A percentile compares a stretch with the other conserved stretches of the same genome.
Evolutionary conservation across 768 basidiomycete species (phyloP).

Genomic region (Macrolepiota fuliginosa): DNA sequence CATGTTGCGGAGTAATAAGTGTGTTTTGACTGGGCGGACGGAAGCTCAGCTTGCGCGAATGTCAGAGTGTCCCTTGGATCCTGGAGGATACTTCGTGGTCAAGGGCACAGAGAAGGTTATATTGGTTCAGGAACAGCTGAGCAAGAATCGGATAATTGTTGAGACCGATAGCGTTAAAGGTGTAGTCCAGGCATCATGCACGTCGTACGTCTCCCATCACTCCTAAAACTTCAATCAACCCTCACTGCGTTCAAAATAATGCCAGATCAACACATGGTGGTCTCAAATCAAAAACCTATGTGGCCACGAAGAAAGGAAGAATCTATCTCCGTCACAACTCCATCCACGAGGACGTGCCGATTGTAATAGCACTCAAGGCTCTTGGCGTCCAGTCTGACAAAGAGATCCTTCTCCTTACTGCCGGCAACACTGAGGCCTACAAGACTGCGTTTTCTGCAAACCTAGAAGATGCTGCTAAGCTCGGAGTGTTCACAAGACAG

Average conservation of each 20-base stretch:
- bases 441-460: constrained; percentile 85
- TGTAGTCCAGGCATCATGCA: constrained; percentile 91
- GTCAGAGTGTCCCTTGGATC: constrained; percentile 97
- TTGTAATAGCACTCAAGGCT: constrained; percentile 94
- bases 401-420: constrained; percentile 92
- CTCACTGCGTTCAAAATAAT: constrained; percentile 13
- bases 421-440: constrained; percentile 88
- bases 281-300: constrained; percentile 96
- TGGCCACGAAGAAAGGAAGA: constrained; percentile 90
- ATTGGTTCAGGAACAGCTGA: constrained; percentile 96
- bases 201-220: constrained; percentile 63
- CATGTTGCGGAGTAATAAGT: constrained; percentile 96
- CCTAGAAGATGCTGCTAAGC: constrained; percentile 90
- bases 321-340: constrained; percentile 98
- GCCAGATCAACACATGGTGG: constrained; percentile 76
- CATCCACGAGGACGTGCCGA: constrained; percentile 94
- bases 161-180: constrained; percentile 91
- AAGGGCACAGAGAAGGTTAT: constrained; percentile 99
- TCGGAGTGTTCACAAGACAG: constrained; percentile 87
- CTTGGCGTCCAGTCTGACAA: constrained; percentile 97
- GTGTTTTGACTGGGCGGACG: constrained; percentile 75
- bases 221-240: not conserved
- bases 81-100: constrained; percentile 99
- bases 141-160: constrained; percentile 99
- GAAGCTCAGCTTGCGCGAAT: constrained; percentile 88